phyloP scores from a whole-genome alignment of 2,329 filamentous ascomycete species.

The Pseudovirgaria hyperparasitica region DNA sequence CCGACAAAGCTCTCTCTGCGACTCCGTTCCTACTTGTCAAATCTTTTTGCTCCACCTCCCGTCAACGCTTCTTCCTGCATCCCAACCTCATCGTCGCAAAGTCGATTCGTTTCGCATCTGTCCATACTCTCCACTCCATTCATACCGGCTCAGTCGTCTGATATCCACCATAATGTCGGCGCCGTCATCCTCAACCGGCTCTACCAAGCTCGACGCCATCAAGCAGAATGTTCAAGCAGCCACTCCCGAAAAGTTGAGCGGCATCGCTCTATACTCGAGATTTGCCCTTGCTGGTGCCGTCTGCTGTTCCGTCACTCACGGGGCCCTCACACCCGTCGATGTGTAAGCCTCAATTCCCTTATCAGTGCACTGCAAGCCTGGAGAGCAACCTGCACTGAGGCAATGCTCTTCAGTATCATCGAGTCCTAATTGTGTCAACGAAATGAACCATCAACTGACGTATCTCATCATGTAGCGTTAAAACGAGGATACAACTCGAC shows the following conservation, averaged over 20 bases:
- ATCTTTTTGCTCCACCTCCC: no score
- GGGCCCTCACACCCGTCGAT: slow-evolving; percentile 93
- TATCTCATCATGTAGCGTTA: slow-evolving; percentile 63
- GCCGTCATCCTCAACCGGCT: slow-evolving; percentile 37
- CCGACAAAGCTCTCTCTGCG: no score
- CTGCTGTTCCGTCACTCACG: slow-evolving; percentile 98
- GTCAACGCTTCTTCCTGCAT: no score
- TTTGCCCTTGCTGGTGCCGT: slow-evolving; percentile 95
- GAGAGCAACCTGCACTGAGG: no score
- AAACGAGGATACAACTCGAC: slow-evolving; percentile 91
- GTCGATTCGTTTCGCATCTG: no score
- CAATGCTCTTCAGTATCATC: slow-evolving; percentile 6
- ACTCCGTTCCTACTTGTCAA: no score
- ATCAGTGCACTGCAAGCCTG: slow-evolving; percentile 3
- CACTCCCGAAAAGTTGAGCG: slow-evolving; percentile 43
- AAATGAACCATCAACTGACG: slow-evolving; percentile 12
- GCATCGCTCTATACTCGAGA: slow-evolving; percentile 73
- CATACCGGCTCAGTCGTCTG: no score
- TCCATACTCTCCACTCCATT: no score
- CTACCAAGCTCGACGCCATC: slow-evolving; percentile 39
- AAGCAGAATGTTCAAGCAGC: slow-evolving; percentile 34
- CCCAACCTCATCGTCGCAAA: no score
- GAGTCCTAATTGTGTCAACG: slow-evolving; percentile 10
- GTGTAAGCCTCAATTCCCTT: slow-evolving; percentile 58
- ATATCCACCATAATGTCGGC: no score